Evolutionary conservation across 306 rosid species (phyloP).

Genomic region (Pterocarpus macrocarpus): DNA sequence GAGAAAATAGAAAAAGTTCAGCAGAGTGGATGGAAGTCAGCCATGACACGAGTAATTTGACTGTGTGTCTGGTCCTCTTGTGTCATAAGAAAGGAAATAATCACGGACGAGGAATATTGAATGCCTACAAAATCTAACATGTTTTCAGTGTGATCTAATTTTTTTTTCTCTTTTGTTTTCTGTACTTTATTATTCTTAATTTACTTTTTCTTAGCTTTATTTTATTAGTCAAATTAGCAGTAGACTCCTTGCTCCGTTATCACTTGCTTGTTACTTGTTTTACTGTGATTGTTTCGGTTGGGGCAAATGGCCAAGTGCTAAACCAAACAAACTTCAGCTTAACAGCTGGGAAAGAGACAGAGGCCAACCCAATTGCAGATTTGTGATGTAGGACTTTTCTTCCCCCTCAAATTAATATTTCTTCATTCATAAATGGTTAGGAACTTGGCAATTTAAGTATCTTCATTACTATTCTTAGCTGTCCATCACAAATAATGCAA

Average conservation of each 20-base stretch:
- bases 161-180: neutral
- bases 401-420: neutral
- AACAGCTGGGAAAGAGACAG: neutral
- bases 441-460: neutral
- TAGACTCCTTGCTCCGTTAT: neutral
- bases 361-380: conserved; percentile 4
- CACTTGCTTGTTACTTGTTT: conserved; percentile 17
- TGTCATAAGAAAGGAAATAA: too few species aligned
- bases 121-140: conserved; percentile 26
- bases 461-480: neutral
- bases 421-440: conserved; percentile 17
- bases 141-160: conserved; percentile 17
- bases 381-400: neutral
- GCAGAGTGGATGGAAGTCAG: neutral
- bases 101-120: conserved; percentile 6
- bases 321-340: too few species aligned
- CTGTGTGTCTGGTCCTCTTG: neutral
- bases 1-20: conserved; percentile 7
- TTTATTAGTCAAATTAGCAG: neutral
- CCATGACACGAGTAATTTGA: neutral
- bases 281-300: neutral
- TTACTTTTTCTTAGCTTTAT: neutral
- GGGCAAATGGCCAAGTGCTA: neutral
- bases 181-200: too few species aligned
- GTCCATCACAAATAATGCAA: neutral